Percentiles rank a stretch among this genome's conserved stretches.
Evolutionary conservation across 352 stramenopile species (phyloP).

Genomic region (Pythium grandisporangium): DNA sequence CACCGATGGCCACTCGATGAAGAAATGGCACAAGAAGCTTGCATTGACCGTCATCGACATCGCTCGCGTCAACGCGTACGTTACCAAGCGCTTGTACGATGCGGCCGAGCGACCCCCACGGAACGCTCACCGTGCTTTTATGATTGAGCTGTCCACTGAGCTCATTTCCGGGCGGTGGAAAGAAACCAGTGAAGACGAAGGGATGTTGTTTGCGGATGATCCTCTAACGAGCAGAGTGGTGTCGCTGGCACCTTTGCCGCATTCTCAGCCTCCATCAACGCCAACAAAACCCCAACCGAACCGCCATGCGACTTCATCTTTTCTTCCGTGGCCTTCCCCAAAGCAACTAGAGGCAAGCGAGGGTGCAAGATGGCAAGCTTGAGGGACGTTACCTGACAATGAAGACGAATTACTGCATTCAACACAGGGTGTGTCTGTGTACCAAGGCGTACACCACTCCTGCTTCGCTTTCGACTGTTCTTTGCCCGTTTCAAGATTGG

Average conservation of each 20-base stretch:
- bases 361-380: too few relatives aligned
- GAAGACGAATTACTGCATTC: conserved; percentile 3
- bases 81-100: conserved; percentile 4
- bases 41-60: conserved; percentile 14
- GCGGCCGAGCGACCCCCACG: conserved; percentile 2
- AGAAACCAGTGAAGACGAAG: conserved; percentile 1
- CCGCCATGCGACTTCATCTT: too few relatives aligned
- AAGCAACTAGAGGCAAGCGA: too few relatives aligned
- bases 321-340: too few relatives aligned
- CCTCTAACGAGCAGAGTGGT: too few relatives aligned
- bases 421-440: conserved; percentile 8
- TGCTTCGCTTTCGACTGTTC: neutral
- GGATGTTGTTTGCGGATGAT: too few relatives aligned
- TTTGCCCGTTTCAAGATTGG: conserved; percentile 3
- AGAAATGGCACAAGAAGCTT: conserved; percentile 25
- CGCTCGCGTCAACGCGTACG: conserved; percentile 13
- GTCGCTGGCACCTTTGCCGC: too few relatives aligned
- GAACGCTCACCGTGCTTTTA: conserved; percentile 11
- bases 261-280: too few relatives aligned
- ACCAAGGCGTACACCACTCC: neutral
- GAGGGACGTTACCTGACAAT: too few relatives aligned
- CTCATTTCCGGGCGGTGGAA: conserved; percentile 13
- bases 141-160: conserved; percentile 8
- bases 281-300: too few relatives aligned
- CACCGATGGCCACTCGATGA: conserved; percentile 15